Base-by-base conservation (phyloP, 208 protist species). In the Angomonas deanei region DNA sequence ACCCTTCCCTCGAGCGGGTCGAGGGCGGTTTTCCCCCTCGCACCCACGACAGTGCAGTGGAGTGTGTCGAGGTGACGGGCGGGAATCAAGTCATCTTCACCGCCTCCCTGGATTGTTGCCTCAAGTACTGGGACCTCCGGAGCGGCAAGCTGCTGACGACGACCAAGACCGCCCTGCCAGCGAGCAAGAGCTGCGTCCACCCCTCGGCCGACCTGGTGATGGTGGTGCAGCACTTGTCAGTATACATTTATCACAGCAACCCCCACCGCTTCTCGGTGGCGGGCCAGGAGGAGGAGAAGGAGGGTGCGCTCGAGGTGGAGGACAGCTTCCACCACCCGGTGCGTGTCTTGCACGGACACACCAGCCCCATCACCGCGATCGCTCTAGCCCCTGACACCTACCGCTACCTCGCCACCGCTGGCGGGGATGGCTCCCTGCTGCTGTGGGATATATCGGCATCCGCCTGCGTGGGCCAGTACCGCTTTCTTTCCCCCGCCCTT, bases 401-500 rank as follows among this genome's bases (percentile, higher is more conserved):
- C 59, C 78, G 83, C 28, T 86, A 93, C 60, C 64, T 94, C 32
- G 78, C 84, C 10, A 90, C 82, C 28, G 68, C 91, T 21, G 86
- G 78, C 17, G 80, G 77, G 0, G 87, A 94, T 67, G 79, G 70
- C n/a, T 74, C 62, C 48, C 49, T 96, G 61, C 71, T 91, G 48
- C 49, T 94, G 11, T 96, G 87, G 86, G 91, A 96, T 71, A 72
- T 96, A 11, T 80, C 86, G 17, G 82, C 83, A 1, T 80, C 81
- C 10, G 81, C 78, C 1, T 96, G 91, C 66, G 91, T 96, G 24
- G 86, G 86, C 10, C 83, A 90, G 72, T 96, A 93, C 70, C 78
- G 85, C 36, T 76, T 92, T 42, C 34, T 70, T 11, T 78, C 82
- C 2, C 85, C 91, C 1, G 86, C 85, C 28, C 61, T 80, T 1